Evolutionary conservation across 768 basidiomycete genomes (phyloP).

Genomic region (Mycena vitilis): DNA sequence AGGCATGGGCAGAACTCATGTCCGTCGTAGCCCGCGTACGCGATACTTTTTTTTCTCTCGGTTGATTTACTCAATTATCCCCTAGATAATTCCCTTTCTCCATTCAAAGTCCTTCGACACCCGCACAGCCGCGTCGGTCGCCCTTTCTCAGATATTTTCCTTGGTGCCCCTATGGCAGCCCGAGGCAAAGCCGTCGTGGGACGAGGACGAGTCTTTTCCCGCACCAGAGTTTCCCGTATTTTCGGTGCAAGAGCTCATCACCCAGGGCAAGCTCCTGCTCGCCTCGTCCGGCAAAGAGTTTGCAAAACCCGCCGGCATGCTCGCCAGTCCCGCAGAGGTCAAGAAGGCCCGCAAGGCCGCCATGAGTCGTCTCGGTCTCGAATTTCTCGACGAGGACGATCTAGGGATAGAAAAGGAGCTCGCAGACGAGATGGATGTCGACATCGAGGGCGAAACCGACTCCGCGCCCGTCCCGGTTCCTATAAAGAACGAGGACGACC

Average conservation of each 20-base stretch:
- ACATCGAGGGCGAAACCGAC: constrained; percentile 81
- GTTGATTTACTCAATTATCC: constrained; percentile 25
- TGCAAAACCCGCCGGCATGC: constrained; percentile 74
- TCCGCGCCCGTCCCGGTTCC: constrained; percentile 46
- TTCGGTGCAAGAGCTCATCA: constrained; percentile 80
- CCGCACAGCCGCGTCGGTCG: constrained; percentile 87
- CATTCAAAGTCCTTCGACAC: constrained; percentile 95
- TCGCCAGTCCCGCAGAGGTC: constrained; percentile 81
- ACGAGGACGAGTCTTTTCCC: constrained; percentile 44
- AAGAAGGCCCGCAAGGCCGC: constrained; percentile 90
- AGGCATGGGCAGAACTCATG: constrained; percentile 92
- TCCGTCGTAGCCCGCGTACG: constrained; percentile 89
- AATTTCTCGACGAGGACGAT: constrained; percentile 82
- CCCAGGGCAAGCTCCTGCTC: constrained; percentile 82
- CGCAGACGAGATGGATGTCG: constrained; percentile 86
- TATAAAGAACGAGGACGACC: constrained; percentile 53
- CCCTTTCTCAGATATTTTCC: constrained; percentile 88
- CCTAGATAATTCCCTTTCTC: constrained; percentile 88
- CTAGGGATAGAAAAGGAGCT: constrained; percentile 87
- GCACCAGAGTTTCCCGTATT: constrained; percentile 77
- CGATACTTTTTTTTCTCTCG: constrained; percentile 4
- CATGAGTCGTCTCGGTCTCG: constrained; percentile 88
- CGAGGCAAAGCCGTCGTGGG: constrained; percentile 39
- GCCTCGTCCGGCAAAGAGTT: constrained; percentile 97
- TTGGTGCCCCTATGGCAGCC: constrained; percentile 86